Conservation (phyloP, 1,284 basidiomycete species). For the Athelia sp. region DNA sequence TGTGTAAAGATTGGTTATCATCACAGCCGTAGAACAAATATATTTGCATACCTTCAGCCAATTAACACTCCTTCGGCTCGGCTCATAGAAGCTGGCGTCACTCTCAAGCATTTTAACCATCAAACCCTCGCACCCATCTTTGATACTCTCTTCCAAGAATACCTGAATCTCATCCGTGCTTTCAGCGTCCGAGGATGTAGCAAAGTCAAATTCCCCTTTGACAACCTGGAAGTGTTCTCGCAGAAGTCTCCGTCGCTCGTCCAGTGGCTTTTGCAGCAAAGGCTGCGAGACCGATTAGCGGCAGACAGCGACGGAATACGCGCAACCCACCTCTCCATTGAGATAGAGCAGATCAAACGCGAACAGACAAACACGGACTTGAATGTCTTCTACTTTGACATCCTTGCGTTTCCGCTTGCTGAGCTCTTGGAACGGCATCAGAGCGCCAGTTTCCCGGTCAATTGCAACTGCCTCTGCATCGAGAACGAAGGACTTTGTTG, state of each 20-base stretch:
- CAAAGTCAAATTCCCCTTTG: constrained; percentile 89
- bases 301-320: neutral
- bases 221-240: constrained; percentile 80
- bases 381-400: constrained; percentile 94
- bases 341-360: constrained; percentile 94
- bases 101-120: constrained; percentile 99
- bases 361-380: constrained; percentile 92
- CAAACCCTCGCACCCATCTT: constrained; percentile 96
- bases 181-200: constrained; percentile 85
- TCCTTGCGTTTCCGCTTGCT: constrained; percentile 96
- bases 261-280: constrained; percentile 58
- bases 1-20: constrained; percentile 24
- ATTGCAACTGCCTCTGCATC: constrained; percentile 98
- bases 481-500: constrained; percentile 84
- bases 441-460: constrained; percentile 76
- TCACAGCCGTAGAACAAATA: constrained; percentile 2
- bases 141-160: constrained; percentile 95
- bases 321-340: constrained; percentile 84
- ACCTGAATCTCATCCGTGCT: constrained; percentile 92
- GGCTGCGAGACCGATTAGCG: constrained; percentile 37
- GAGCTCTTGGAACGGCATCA: constrained; percentile 97
- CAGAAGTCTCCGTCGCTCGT: constrained; percentile 76
- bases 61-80: constrained; percentile 90
- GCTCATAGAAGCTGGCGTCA: constrained; percentile 91
- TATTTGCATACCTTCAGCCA: constrained; percentile 83